These are phyloP conservation scores for Pseudogymnoascus sp. DNA, from an alignment of 2,329 filamentous ascomycete genomes.

Conservation along the genomic window DNA sequence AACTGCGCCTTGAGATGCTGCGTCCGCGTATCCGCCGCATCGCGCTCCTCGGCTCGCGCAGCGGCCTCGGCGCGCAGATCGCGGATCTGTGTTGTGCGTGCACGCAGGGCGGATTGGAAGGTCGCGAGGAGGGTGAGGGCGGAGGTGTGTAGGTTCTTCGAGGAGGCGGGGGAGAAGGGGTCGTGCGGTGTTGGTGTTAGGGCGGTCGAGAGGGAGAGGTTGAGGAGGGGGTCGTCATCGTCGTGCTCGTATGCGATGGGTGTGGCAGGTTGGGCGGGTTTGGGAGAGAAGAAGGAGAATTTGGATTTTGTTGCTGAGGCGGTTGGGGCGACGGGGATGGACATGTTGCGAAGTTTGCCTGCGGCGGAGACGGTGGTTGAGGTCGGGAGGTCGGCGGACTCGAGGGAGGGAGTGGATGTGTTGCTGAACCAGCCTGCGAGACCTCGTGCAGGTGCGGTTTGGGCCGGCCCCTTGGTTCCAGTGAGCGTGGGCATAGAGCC, in stretches of 20 bases:
- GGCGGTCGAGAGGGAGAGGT: not conserved
- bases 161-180: constrained; percentile 51
- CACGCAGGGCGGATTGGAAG: constrained; percentile 53
- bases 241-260: not conserved
- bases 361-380: not conserved
- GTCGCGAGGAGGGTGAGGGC: constrained; percentile 47
- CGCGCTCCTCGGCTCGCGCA: constrained; percentile 47
- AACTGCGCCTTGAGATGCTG: constrained; percentile 52
- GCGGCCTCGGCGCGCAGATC: constrained; percentile 49
- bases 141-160: constrained; percentile 53
- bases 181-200: constrained; percentile 36
- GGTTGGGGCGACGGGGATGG: not conserved
- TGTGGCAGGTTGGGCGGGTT: not conserved
- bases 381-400: not conserved
- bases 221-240: not conserved
- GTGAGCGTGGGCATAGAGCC: not conserved
- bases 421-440: not conserved
- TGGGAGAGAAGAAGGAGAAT: not conserved
- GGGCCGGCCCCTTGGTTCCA: not conserved
- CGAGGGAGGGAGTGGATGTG: not conserved
- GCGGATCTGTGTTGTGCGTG: constrained; percentile 42
- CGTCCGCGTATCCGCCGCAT: constrained; percentile 47
- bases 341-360: not conserved
- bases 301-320: not conserved
- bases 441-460: not conserved